Evolutionary conservation across 495 filamentous ascomycete species (phyloP).

Genomic region (Penicillium pancosmium): DNA sequence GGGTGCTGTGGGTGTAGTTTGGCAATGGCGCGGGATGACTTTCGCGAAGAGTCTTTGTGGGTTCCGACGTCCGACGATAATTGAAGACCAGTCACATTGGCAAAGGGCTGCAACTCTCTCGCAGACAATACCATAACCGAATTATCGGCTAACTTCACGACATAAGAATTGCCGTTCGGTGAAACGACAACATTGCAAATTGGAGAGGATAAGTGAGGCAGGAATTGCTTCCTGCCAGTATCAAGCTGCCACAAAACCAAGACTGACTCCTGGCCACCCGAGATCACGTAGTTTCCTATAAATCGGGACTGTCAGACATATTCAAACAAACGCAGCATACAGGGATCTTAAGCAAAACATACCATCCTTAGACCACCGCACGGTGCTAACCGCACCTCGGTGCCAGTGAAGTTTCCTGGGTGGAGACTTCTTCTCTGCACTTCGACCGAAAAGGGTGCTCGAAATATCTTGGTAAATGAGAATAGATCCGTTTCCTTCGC

Average conservation of each 20-base stretch:
- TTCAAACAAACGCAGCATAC: background rate
- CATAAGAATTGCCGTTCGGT: slow-evolving; percentile 75
- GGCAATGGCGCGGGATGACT: slow-evolving; percentile 21
- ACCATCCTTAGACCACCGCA: slow-evolving; percentile 94
- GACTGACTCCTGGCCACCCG: slow-evolving; percentile 87
- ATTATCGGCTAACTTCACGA: slow-evolving; percentile 84
- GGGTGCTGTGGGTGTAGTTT: slow-evolving; percentile 57
- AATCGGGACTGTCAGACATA: slow-evolving; percentile 12
- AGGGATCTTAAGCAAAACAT: slow-evolving; percentile 35
- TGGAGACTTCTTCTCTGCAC: slow-evolving; percentile 44
- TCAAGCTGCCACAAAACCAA: slow-evolving; percentile 96
- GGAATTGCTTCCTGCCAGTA: slow-evolving; percentile 73
- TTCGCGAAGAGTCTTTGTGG: slow-evolving; percentile 18
- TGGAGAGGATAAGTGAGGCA: slow-evolving; percentile 84
- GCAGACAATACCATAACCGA: slow-evolving; percentile 86
- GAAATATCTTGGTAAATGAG: slow-evolving; percentile 76
- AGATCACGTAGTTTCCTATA: slow-evolving; percentile 91
- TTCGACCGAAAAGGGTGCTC: slow-evolving; percentile 49
- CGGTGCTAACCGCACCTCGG: slow-evolving; percentile 71
- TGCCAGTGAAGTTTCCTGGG: slow-evolving; percentile 85
- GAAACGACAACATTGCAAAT: slow-evolving; percentile 86
- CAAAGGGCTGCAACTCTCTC: slow-evolving; percentile 77
- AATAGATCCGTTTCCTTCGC: slow-evolving; percentile 72
- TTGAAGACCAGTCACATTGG: slow-evolving; percentile 83
- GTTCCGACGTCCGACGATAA: slow-evolving; percentile 35